These are phyloP conservation scores for Calendula officinalis DNA, from an alignment of 129 eudicot genomes.

Conservation along the genomic window DNA sequence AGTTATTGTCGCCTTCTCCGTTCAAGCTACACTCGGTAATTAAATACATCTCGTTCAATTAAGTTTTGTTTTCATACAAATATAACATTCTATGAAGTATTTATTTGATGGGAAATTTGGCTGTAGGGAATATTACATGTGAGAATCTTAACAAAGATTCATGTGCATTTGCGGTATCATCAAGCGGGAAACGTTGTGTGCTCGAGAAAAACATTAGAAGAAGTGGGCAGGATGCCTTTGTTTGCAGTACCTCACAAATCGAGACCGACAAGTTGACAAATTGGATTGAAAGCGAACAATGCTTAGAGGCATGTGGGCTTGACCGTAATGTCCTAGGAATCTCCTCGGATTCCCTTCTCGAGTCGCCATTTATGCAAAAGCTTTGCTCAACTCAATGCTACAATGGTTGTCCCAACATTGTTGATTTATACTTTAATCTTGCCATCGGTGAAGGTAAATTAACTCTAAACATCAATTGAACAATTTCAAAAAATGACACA, in stretches of 20 bases:
- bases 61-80: not conserved
- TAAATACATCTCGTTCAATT: not conserved
- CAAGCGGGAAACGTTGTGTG: constrained; percentile 83
- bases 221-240: constrained; percentile 51
- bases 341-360: constrained; percentile 77
- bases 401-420: constrained; percentile 73
- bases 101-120: not conserved
- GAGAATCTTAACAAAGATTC: constrained; percentile 64
- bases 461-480: too few relatives aligned
- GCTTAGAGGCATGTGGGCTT: constrained; percentile 70
- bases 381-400: constrained; percentile 82
- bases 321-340: constrained; percentile 64
- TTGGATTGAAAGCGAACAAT: constrained; percentile 64
- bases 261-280: constrained; percentile 52
- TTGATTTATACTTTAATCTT: constrained; percentile 89
- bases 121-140: constrained; percentile 56
- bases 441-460: constrained; percentile 84
- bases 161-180: constrained; percentile 78
- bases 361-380: constrained; percentile 48
- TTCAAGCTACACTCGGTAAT: constrained; percentile 46
- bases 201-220: constrained; percentile 63
- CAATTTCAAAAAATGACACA: too few relatives aligned
- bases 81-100: not conserved
- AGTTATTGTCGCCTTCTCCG: constrained; percentile 35
- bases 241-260: constrained; percentile 70